Conservation (phyloP, 1,139 yeast genomes). For the Nakaseomyces bracarensis region DNA sequence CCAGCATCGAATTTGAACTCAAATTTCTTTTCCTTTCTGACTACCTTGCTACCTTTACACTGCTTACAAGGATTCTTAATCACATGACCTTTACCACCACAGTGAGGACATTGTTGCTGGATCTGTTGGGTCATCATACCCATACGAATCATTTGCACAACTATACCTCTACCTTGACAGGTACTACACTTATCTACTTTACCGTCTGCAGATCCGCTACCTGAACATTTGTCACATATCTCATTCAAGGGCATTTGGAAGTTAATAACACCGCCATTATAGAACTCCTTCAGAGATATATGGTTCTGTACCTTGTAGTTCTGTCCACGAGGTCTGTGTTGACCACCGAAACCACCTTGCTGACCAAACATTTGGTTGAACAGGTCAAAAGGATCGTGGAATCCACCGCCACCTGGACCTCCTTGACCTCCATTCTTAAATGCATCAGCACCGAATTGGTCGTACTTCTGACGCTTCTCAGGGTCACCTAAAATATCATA, state of each 20-base stretch:
- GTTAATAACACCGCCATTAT: constrained; percentile 54
- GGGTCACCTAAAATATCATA: constrained; percentile 78
- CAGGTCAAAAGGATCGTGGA: constrained; percentile 59
- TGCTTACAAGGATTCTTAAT: constrained; percentile 55
- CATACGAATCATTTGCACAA: constrained; percentile 60
- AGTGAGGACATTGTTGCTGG: constrained; percentile 67
- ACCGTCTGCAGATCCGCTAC: constrained; percentile 80
- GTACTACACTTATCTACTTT: constrained; percentile 50
- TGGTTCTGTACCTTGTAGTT: constrained; percentile 51
- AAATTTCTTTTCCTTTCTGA: constrained; percentile 48
- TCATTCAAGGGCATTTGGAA: constrained; percentile 65
- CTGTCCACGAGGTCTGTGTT: constrained; percentile 54
- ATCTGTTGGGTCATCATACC: constrained; percentile 88
- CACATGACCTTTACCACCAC: constrained; percentile 68
- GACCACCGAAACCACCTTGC: constrained; percentile 36
- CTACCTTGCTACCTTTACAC: constrained; percentile 67
- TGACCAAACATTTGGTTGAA: constrained; percentile 59
- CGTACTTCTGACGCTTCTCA: constrained; percentile 66
- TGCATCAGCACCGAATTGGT: constrained; percentile 78
- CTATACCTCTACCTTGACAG: constrained; percentile 71
- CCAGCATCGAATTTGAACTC: constrained; percentile 66
- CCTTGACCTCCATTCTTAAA: constrained; percentile 43
- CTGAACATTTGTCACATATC: constrained; percentile 67
- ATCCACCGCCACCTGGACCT: constrained; percentile 35
- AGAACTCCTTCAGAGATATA: constrained; percentile 57